Base-by-base conservation (phyloP, 2,329 filamentous ascomycete genomes). In the Penicillium hordei region DNA sequence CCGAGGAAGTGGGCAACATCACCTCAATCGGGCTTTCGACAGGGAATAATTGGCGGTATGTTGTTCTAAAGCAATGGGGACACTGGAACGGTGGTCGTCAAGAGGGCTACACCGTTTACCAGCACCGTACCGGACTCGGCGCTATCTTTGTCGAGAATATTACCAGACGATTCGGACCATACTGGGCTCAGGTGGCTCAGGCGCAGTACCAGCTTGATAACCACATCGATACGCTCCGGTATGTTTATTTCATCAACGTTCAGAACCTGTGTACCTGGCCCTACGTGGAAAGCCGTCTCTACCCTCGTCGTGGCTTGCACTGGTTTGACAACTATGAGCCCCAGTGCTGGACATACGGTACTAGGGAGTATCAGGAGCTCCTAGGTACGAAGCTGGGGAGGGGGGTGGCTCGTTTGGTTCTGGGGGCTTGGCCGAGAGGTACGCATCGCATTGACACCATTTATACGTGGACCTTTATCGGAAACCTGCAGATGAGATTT, bases 121-220 rank as follows among this genome's bases (percentile, higher is more conserved):
- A 36, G 23, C 50, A 53, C 21, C 29, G 40, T 5, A 53, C 50
- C 8, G 50, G 29, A 0, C 50, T 7, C 12, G 50, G 50, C 3
- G 50, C 40, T 6, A 53, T 53, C 13, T 36, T 53, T 8, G 40
- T 15, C 38, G 50, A 53, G 17, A 53, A 53, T 15, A 53, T 53
- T 1, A 33, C 23, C 1, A 45, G 50, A 46, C 12, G n/a, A 15
- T 38, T 21, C 36, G 50, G 50, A 0, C 50, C 50, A 2, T 53
- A 53, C 15, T 53, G 50, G 50, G 2, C 27, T 10, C 40, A 53
- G 5, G 21, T 53, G 9, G 31, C 40, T 8, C 31, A 38, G 5
- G 50, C 50, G 3, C 50, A 53, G 5, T 53, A 53, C 40, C 21
- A 38, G 6, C 21, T 36, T 1, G 40, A 53, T 29, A 33, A 46